A percentile compares a stretch with the other conserved stretches of the same genome.
Conservation (phyloP, 1,284 basidiomycete species). For the Wallemia hederae region DNA sequence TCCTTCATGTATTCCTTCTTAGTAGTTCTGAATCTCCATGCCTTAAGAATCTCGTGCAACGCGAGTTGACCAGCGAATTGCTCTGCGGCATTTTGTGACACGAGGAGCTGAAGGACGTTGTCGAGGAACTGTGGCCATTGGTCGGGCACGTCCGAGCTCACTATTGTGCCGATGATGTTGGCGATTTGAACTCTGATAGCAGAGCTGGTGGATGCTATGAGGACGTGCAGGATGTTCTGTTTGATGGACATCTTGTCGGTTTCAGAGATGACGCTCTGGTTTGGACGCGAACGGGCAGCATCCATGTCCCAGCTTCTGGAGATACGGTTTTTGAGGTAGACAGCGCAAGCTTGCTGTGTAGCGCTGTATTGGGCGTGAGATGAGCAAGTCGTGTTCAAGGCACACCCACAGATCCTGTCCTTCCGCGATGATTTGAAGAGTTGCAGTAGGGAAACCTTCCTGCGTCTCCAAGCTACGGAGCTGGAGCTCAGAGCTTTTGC, state of each 20-base stretch:
- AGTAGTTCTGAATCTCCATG: slow-evolving; percentile 35
- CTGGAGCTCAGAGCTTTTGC: slow-evolving; percentile 48
- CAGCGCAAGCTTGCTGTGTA: slow-evolving; percentile 43
- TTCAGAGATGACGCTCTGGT: slow-evolving; percentile 28
- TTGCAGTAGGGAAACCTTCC: slow-evolving; percentile 44
- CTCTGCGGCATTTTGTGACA: slow-evolving; percentile 31
- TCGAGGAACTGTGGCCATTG: slow-evolving; percentile 35
- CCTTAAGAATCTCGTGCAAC: slow-evolving; percentile 37
- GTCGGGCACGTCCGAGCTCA: slow-evolving; percentile 41
- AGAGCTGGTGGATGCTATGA: slow-evolving; percentile 34
- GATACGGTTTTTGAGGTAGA: slow-evolving; percentile 54
- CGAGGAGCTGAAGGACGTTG: slow-evolving; percentile 31
- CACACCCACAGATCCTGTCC: slow-evolving; percentile 40
- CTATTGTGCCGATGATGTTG: slow-evolving; percentile 34
- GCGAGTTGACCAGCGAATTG: slow-evolving; percentile 50
- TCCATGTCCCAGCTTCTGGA: neutral
- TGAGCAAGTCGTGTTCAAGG: slow-evolving; percentile 2
- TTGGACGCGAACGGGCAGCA: slow-evolving; percentile 14
- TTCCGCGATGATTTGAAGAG: slow-evolving; percentile 53
- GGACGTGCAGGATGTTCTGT: slow-evolving; percentile 31
- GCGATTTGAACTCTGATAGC: slow-evolving; percentile 41
- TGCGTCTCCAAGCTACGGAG: slow-evolving; percentile 49
- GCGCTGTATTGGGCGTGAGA: slow-evolving; percentile 21
- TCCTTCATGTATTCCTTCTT: slow-evolving; percentile 20
- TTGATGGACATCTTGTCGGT: slow-evolving; percentile 41